Conservation (phyloP, 805 yeast genomes). For the Wickerhamomyces ciferrii region DNA sequence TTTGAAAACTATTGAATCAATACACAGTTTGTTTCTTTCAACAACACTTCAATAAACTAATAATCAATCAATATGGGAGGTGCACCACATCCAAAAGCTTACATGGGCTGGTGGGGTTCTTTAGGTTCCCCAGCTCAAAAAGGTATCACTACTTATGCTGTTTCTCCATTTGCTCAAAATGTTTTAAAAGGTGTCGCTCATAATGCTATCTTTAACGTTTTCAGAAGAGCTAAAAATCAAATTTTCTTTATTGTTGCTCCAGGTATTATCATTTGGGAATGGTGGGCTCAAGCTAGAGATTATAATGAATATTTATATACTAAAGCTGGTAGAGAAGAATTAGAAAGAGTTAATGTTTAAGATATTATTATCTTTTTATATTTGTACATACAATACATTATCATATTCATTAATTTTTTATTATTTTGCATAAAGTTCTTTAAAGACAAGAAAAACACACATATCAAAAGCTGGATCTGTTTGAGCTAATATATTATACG, state of each 20-base stretch:
- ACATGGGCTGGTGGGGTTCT: conserved; percentile 98
- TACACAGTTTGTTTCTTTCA: background rate
- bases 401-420: background rate
- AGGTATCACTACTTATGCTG: conserved; percentile 81
- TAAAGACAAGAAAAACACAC: background rate
- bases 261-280: conserved; percentile 71
- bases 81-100: conserved; percentile 68
- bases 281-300: conserved; percentile 85
- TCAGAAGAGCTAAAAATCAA: conserved; percentile 91
- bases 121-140: conserved; percentile 85
- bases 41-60: background rate
- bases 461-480: background rate
- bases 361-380: background rate
- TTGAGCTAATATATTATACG: background rate
- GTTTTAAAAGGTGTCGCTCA: conserved; percentile 85
- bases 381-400: background rate
- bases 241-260: conserved; percentile 75
- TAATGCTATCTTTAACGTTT: conserved; percentile 85
- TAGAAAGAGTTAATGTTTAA: conserved; percentile 54
- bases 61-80: conserved; percentile 40
- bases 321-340: conserved; percentile 95
- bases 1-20: background rate
- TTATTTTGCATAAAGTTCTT: background rate
- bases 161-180: conserved; percentile 89
- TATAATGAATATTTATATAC: conserved; percentile 93